Base-by-base conservation (phyloP, 2,329 filamentous ascomycete genomes). In the Calonectria henricotiae region DNA sequence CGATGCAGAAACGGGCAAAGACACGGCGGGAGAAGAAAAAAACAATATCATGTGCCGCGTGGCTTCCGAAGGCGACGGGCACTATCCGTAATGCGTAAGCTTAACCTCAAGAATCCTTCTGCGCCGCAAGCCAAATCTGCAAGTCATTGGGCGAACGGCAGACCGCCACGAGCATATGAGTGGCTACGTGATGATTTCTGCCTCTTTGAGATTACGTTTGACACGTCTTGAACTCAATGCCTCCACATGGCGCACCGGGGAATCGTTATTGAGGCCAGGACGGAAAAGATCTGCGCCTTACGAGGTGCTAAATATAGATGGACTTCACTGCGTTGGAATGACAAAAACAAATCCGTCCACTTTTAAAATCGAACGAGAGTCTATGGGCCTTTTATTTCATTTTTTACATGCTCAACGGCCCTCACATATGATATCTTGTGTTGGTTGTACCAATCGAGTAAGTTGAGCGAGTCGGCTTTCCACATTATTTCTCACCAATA, bases 141-240 rank as follows among this genome's bases (percentile, higher is more conserved):
- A 58, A 27, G 35, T 58, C 51, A 58, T 58, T 58, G 32, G 51
- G 6, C 51, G 51, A 58, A 58, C 51, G 51, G 35, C 51, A 58
- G 32, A 23, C n/a, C 20, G 51, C 51, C 51, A 58, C 51, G 51
- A 30, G 35, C 23, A n/a, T 23, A 23, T 35, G 51, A 20, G n/a
- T 27, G 51, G 35, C 51, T 37, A 15, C 27, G 20, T 23, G 23
- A 49, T 30, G 23, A 30, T 23, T 8, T 58, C 20, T 58, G 51
- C 20, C 51, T 15, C 51, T 9, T 37, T 58, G 20, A 58, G 51
- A 37, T 58, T 37, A 23, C 35, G 51, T 39, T 58, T 25, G 51
- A 58, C 51, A 58, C 51, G 51, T 58, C 51, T 23, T 23, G 32
- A 58, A 58, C 51, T 58, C 51, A 58, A 58, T 58, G 51, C 51